A percentile compares a stretch with the other conserved stretches of the same genome.
These are phyloP conservation scores for Rhizophagus clarus DNA, from an alignment of 192 early-diverging fungal species.

Conservation along the genomic window DNA sequence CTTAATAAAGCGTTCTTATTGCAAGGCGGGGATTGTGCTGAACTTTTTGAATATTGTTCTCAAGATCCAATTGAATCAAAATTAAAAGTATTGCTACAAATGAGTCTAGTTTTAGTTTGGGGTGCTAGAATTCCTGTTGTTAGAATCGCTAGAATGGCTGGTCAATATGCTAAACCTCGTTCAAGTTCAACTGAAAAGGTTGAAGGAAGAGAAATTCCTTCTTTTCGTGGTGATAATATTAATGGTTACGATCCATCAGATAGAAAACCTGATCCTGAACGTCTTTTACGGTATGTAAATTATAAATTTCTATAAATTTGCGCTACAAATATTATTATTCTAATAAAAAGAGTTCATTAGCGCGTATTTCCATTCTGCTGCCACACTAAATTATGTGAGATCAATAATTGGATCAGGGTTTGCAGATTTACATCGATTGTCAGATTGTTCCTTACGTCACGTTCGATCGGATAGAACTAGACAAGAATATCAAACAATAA, in stretches of 20 bases:
- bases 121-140: conserved; percentile 91
- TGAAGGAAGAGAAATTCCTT: conserved; percentile 78
- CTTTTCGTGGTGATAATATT: conserved; percentile 97
- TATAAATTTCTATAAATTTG: not conserved
- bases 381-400: conserved; percentile 94
- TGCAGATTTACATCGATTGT: conserved; percentile 91
- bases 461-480: conserved; percentile 78
- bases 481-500: conserved; percentile 87
- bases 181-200: conserved; percentile 88
- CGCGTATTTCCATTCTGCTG: conserved; percentile 97
- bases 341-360: conserved; percentile 29
- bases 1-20: conserved; percentile 90
- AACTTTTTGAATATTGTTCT: conserved; percentile 98
- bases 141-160: conserved; percentile 97
- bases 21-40: conserved; percentile 99
- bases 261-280: conserved; percentile 89
- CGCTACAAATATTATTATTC: too few species aligned
- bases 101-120: conserved; percentile 95
- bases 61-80: conserved; percentile 91
- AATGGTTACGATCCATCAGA: conserved; percentile 89
- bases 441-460: conserved; percentile 87
- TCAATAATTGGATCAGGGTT: conserved; percentile 81
- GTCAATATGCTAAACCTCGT: conserved; percentile 98
- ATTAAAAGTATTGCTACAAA: conserved; percentile 95
- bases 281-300: conserved; percentile 68